Evolutionary conservation across 352 stramenopile genomes (phyloP).

Genomic region (Saprolegnia parasitica): DNA sequence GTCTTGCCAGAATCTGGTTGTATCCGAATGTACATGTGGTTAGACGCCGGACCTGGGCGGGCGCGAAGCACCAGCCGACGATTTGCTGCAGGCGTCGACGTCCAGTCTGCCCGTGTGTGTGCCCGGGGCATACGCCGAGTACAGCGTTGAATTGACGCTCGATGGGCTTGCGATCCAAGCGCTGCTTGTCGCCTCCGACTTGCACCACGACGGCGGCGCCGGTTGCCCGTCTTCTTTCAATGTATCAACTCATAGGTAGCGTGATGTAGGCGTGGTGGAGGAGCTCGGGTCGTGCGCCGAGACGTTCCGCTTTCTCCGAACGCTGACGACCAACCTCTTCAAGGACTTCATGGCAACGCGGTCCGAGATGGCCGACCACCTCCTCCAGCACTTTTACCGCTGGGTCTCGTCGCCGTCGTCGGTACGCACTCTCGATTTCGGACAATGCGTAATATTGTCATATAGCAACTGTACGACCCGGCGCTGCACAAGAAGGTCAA

Average conservation of each 20-base stretch:
- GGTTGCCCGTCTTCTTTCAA: neutral
- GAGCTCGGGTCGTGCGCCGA: constrained; percentile 89
- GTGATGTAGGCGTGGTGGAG: constrained; percentile 38
- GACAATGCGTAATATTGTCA: no score
- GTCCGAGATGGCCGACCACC: constrained; percentile 90
- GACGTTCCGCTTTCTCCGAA: constrained; percentile 88
- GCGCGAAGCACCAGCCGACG: no score
- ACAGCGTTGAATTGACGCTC: constrained; percentile 69
- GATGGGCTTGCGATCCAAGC: constrained; percentile 74
- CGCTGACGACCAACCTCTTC: constrained; percentile 91
- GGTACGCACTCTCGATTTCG: no score
- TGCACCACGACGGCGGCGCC: constrained; percentile 38
- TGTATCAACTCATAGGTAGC: constrained; percentile 30
- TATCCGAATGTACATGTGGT: no score
- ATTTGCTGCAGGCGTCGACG: no score
- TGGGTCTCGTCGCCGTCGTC: constrained; percentile 90
- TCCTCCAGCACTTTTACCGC: constrained; percentile 96
- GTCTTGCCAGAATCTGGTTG: no score
- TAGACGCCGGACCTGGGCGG: no score
- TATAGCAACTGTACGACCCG: constrained; percentile 88
- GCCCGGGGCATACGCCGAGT: constrained; percentile 87
- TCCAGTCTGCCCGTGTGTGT: constrained; percentile 63
- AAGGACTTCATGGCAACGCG: constrained; percentile 88
- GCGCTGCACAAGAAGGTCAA: constrained; percentile 92
- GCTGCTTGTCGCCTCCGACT: constrained; percentile 63